Evolutionary conservation across 495 filamentous ascomycete species (phyloP).

Genomic region (Penicillium antarcticum): DNA sequence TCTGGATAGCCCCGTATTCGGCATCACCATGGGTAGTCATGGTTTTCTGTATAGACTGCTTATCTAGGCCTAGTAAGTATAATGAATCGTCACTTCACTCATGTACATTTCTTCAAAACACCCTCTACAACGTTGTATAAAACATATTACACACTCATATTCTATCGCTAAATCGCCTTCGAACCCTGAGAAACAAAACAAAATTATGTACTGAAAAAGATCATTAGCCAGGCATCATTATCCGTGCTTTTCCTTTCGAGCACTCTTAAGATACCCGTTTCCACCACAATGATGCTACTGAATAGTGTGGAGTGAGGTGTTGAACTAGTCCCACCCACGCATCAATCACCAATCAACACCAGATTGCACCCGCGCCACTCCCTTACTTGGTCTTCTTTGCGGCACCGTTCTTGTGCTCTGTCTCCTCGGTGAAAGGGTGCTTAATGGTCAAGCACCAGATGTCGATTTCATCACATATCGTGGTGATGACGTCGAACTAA

Average conservation of each 20-base stretch:
- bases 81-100: too few species aligned
- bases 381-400: constrained; percentile 34
- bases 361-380: neutral
- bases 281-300: constrained; percentile 7
- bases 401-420: constrained; percentile 17
- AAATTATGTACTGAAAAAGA: constrained; percentile 9
- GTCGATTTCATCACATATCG: constrained; percentile 95
- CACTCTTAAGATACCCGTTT: constrained; percentile 2
- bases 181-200: neutral
- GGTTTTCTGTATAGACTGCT: too few species aligned
- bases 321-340: constrained; percentile 17
- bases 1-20: too few species aligned
- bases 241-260: neutral
- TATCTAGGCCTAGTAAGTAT: too few species aligned
- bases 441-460: constrained; percentile 99
- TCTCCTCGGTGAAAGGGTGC: constrained; percentile 44
- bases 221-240: constrained; percentile 5
- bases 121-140: neutral
- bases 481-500: constrained; percentile 83
- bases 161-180: constrained; percentile 6
- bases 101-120: too few species aligned
- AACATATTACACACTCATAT: constrained; percentile 4
- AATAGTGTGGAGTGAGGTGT: constrained; percentile 17
- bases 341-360: neutral
- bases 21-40: too few species aligned